These are phyloP conservation scores for Fraxinus floribunda DNA, from an alignment of 305 asterid species.

Conservation along the genomic window DNA sequence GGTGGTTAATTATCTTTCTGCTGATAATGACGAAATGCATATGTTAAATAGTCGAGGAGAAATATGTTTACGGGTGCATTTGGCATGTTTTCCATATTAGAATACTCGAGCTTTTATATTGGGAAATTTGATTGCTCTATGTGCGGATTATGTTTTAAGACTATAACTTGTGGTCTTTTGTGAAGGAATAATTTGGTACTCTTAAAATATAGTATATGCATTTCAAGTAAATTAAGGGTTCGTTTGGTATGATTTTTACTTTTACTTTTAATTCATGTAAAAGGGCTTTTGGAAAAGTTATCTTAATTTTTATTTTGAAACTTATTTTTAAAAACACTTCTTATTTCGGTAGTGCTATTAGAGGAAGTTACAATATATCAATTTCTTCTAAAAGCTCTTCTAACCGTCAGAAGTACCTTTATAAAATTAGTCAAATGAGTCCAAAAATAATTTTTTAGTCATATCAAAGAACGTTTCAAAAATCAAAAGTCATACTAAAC, in stretches of 20 bases:
- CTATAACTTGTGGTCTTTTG: not conserved
- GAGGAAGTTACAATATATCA: no score
- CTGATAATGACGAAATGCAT: not conserved
- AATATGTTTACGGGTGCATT: not conserved
- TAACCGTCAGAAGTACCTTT: no score
- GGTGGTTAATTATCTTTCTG: not conserved
- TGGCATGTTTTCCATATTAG: not conserved
- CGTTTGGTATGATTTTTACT: not conserved
- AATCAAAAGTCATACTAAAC: no score
- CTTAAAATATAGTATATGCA: not conserved
- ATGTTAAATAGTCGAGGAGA: not conserved
- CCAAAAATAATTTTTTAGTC: no score
- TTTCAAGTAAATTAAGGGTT: not conserved
- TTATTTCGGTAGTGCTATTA: no score
- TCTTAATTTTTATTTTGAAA: not conserved
- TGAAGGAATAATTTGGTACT: not conserved
- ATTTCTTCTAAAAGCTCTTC: no score
- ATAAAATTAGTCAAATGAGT: no score
- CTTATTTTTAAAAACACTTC: no score
- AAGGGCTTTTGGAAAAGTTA: not conserved
- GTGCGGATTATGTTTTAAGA: not conserved
- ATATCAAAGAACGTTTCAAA: no score
- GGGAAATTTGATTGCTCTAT: not conserved
- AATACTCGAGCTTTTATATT: not conserved
- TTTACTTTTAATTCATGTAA: not conserved